Base-by-base conservation (phyloP, 1,139 yeast genomes). In the Magnusiomyces ingens region DNA sequence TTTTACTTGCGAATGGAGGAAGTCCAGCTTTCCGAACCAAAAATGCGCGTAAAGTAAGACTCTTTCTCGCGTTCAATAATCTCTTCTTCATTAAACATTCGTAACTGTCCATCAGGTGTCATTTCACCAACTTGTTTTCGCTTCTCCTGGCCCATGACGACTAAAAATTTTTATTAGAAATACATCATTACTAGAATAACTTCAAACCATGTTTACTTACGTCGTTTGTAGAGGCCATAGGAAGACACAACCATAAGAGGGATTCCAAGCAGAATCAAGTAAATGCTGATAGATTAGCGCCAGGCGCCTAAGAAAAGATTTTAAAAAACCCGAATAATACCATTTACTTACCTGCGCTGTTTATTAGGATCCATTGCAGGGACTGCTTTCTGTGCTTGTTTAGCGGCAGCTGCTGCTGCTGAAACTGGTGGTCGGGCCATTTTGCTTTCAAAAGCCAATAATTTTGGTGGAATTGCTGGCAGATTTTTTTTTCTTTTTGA, bases 121-220 rank as follows among this genome's bases (percentile, higher is more conserved):
- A 71, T 67, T 53, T 75, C 80, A 5, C 82, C 83, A 17, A 71
- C 65, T 58, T 77, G 82, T 2, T 70, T 70, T 48, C 69, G 71
- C 59, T 78, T 70, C 56, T 75, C 77, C 35, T 75, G 73, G 3
- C 80, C 80, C 1, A 70, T 64, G 29, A 72, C 64, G 40, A 75
- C 71, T 55, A 62, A 52, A 12, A 51, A 55, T 36, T 60, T 17
- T 47, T 37, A 21, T 19, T 38, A 18, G 12, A 15, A 11, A 38
- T 29, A 13, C 13, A 18, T 35, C 8, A 42, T 13, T 15, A 45
- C 38, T 10, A 17, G 19, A 17, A 36, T 36, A 36, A 36, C 4
- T 13, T 36, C 4, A 3, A 6, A 3, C 4, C 3, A 36, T 6
- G 15, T 3, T 17, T 37, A 63, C 71, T 48, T 55, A 67, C 71